Evolutionary conservation across 176 grass and related monocot species (phyloP).

Genomic region (Carex cristatella): DNA sequence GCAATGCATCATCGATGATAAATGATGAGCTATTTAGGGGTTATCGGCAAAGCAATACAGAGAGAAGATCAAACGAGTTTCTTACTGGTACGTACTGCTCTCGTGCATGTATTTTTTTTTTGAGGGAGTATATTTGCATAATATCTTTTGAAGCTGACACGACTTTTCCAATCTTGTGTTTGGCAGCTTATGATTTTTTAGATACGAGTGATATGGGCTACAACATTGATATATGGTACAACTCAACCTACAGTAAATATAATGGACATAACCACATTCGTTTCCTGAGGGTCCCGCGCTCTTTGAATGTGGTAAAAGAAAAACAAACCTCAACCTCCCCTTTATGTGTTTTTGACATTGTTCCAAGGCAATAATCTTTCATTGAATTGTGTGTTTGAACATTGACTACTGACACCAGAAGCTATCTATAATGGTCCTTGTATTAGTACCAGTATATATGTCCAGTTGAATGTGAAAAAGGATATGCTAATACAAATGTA

Average conservation of each 20-base stretch:
- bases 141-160: neutral
- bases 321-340: neutral
- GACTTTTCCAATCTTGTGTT: neutral
- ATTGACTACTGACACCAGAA: neutral
- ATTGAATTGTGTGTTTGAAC: neutral
- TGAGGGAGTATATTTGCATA: neutral
- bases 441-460: neutral
- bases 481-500: neutral
- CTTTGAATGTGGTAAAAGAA: conserved; percentile 54
- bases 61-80: conserved; percentile 64
- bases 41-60: conserved; percentile 47
- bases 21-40: conserved; percentile 79
- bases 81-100: conserved; percentile 52
- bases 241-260: conserved; percentile 84
- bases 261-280: conserved; percentile 9
- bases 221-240: conserved; percentile 81
- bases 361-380: no score
- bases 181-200: conserved; percentile 78
- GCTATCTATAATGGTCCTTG: neutral
- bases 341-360: neutral
- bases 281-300: conserved; percentile 59
- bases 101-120: neutral
- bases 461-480: neutral
- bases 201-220: conserved; percentile 54
- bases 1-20: conserved; percentile 48